Base-by-base conservation (phyloP, 306 rosid species). In the Sindora glabra region DNA sequence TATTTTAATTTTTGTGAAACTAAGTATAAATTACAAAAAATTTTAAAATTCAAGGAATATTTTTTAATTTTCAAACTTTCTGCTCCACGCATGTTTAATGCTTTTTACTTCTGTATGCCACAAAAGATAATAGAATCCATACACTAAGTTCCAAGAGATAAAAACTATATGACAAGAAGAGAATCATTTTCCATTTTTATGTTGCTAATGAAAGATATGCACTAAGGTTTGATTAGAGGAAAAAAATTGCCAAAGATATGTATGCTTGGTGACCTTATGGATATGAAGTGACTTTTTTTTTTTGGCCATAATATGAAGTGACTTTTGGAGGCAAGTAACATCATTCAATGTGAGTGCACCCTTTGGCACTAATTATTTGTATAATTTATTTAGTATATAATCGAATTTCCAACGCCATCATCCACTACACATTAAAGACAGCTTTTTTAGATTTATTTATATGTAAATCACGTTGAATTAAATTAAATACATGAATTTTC, bases 241-340 rank as follows among this genome's bases (percentile, higher is more conserved):
- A 37, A 59, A 3, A 47, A 48, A n/a, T 68, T 41, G 23, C 51
- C 27, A 39, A 47, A 68, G 10, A 58, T 46, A 38, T 19, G 17
- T 26, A 56, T 71, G 62, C 67, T 62, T 13, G 25, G 38, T 68
- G 75, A 72, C 36, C 60, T 68, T 39, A 52, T 72, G 42, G 67
- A 63, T 57, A 36, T 63, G 29, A 42, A 62, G 8, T 59, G 27
- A 16, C 70, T 32, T 67, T 69, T 81, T n/a, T n/a, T n/a, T n/a
- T n/a, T n/a, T n/a, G n/a, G n/a, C n/a, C n/a, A n/a, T n/a, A n/a
- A n/a, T n/a, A n/a, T n/a, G n/a, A n/a, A n/a, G n/a, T n/a, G n/a
- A n/a, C n/a, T n/a, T n/a, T n/a, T n/a, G 69, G 52, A 63, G 70
- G 78, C 81, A 77, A 49, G 75, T 58, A 67, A 77, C 81, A 77